phyloP scores from a whole-genome alignment of 257 asterid genomes.

The Linderniella brevidens region DNA sequence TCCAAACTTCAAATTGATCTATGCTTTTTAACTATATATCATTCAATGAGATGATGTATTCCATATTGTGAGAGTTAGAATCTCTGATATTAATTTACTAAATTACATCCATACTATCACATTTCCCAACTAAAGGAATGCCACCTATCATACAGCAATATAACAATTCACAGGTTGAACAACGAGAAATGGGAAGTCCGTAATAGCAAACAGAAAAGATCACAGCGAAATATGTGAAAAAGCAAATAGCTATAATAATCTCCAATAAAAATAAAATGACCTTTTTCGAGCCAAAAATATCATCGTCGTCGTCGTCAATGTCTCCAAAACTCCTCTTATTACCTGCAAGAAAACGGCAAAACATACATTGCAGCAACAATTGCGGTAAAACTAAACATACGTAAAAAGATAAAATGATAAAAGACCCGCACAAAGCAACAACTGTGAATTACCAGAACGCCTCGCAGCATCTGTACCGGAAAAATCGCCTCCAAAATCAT shows the following conservation, averaged over 20 bases:
- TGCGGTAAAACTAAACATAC: neutral
- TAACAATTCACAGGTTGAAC: too few relatives aligned
- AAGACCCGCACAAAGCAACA: neutral
- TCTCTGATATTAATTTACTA: too few relatives aligned
- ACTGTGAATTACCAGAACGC: neutral
- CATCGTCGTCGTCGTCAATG: constrained; percentile 83
- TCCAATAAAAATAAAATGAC: constrained; percentile 17
- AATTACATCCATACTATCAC: too few relatives aligned
- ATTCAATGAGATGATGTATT: too few relatives aligned
- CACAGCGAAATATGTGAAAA: constrained; percentile 4
- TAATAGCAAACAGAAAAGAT: too few relatives aligned
- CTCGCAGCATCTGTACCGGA: neutral
- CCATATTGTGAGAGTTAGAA: too few relatives aligned
- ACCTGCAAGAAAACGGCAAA: constrained; percentile 24
- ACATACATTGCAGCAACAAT: constrained; percentile 3
- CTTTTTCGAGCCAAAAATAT: constrained; percentile 84
- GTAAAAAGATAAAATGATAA: neutral
- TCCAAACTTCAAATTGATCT: too few relatives aligned
- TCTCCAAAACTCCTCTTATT: constrained; percentile 68
- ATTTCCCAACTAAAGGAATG: too few relatives aligned
- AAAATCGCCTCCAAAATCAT: constrained; percentile 5
- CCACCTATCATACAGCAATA: too few relatives aligned
- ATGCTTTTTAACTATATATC: too few relatives aligned
- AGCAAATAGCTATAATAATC: too few relatives aligned
- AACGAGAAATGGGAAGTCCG: too few relatives aligned